Conservation (phyloP, 2,329 filamentous ascomycete species). For the Alternaria gaisen region DNA sequence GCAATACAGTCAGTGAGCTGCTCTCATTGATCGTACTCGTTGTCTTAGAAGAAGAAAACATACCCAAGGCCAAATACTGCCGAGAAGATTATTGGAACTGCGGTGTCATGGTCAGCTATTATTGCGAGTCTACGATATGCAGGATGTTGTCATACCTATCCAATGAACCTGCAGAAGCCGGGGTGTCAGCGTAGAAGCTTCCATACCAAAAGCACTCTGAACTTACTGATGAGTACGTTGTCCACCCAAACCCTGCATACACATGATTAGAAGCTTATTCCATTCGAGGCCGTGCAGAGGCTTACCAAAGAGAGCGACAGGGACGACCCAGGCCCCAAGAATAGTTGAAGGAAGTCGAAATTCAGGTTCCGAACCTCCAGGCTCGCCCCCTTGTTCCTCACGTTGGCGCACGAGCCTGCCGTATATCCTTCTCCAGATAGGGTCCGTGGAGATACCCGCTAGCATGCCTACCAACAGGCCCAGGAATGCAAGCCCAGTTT, state of each 20-base stretch:
- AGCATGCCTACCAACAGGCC: conserved; percentile 72
- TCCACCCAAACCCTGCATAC: conserved; percentile 77
- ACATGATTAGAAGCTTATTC: conserved; percentile 40
- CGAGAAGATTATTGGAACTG: conserved; percentile 61
- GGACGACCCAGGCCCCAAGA: conserved; percentile 77
- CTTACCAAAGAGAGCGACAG: conserved; percentile 79
- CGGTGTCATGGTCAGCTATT: conserved; percentile 45
- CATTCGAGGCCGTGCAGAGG: conserved; percentile 32
- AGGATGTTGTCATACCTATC: conserved; percentile 54
- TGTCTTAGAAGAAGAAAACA: conserved; percentile 23
- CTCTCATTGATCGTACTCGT: conserved; percentile 28
- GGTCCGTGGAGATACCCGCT: conserved; percentile 67
- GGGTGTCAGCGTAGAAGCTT: conserved; percentile 43
- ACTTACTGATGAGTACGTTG: conserved; percentile 76
- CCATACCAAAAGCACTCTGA: conserved; percentile 65
- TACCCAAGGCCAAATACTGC: conserved; percentile 58
- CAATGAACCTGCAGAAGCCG: conserved; percentile 56
- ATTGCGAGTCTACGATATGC: conserved; percentile 37
- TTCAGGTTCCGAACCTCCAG: conserved; percentile 79
- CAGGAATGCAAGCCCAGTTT: conserved; percentile 81
- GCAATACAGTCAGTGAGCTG: conserved; percentile 41
- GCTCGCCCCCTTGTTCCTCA: conserved; percentile 60
- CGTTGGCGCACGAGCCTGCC: conserved; percentile 64
- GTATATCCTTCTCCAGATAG: conserved; percentile 72
- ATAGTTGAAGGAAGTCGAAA: conserved; percentile 77